Evolutionary conservation across 2,329 filamentous ascomycete species (phyloP).

Genomic region (Ceratocystis colombiana): DNA sequence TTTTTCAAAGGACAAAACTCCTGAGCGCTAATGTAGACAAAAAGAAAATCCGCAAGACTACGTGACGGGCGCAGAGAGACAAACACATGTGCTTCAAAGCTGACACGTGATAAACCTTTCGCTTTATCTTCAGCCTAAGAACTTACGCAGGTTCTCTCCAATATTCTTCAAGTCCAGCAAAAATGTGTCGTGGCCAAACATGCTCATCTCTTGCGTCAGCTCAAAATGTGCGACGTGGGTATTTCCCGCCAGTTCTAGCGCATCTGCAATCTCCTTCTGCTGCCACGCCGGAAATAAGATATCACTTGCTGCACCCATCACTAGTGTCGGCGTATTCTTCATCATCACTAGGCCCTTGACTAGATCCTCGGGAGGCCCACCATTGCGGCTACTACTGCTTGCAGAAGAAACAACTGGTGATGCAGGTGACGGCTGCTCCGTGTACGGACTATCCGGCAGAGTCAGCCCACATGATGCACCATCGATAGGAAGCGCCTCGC

Average conservation of each 20-base stretch:
- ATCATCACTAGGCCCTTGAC: conserved; percentile 62
- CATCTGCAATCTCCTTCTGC: conserved; percentile 84
- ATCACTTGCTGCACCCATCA: conserved; percentile 90
- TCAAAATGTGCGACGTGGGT: conserved; percentile 76
- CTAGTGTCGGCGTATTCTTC: conserved; percentile 67
- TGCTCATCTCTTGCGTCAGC: conserved; percentile 82
- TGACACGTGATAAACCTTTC: no score
- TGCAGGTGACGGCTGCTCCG: conserved; percentile 58
- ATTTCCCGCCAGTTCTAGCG: conserved; percentile 68
- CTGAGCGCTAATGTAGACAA: not conserved
- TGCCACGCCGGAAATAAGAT: conserved; percentile 98
- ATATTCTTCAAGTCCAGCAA: conserved; percentile 85
- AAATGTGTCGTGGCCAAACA: conserved; percentile 97
- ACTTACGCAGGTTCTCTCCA: conserved; percentile 69
- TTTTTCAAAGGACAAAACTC: no score
- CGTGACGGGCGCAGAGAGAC: not conserved
- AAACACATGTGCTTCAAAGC: not conserved
- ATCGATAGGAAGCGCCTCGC: conserved; percentile 41
- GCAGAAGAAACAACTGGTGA: not conserved
- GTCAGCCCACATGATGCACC: conserved; percentile 59
- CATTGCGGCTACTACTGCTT: conserved; percentile 31
- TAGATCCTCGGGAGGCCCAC: conserved; percentile 63
- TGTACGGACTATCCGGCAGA: conserved; percentile 71
- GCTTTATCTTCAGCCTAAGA: conserved; percentile 48
- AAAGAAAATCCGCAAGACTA: not conserved